Conservation (phyloP, 768 basidiomycete genomes). For the Russula dissimulans region DNA sequence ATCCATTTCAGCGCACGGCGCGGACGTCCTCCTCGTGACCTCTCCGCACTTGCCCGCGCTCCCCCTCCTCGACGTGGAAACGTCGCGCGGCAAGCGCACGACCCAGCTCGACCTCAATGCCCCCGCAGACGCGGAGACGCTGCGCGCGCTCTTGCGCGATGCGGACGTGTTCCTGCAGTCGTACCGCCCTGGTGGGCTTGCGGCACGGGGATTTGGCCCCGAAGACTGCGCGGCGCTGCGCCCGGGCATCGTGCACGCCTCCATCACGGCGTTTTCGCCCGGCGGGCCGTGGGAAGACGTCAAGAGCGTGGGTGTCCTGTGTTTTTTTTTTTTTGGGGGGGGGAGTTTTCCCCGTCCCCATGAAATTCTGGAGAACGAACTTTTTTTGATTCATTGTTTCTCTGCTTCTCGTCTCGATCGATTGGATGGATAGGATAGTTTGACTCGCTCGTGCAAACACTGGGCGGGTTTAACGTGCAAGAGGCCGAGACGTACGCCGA, state of each 20-base stretch:
- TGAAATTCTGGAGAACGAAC: background rate
- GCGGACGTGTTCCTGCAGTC: conserved; percentile 55
- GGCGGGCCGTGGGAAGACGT: conserved; percentile 47
- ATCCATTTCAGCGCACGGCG: conserved; percentile 38
- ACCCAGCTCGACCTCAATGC: conserved; percentile 46
- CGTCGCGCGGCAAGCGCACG: conserved; percentile 54
- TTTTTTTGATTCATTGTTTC: too few species aligned
- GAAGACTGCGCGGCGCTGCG: conserved; percentile 30
- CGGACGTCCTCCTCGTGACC: conserved; percentile 47
- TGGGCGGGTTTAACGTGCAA: conserved; percentile 48
- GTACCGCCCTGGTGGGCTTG: conserved; percentile 46
- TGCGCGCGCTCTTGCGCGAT: conserved; percentile 31
- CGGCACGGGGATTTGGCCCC: conserved; percentile 39
- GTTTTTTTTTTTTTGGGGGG: too few species aligned
- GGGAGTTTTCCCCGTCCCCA: too few species aligned
- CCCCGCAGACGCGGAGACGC: conserved; percentile 25
- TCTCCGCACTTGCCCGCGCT: conserved; percentile 45
- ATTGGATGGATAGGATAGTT: conserved; percentile 32
- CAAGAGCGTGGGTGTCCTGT: conserved; percentile 34
- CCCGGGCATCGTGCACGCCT: conserved; percentile 47
- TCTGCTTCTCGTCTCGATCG: too few species aligned
- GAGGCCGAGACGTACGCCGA: conserved; percentile 41
- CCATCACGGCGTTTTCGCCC: conserved; percentile 47
- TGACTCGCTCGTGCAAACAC: conserved; percentile 56
- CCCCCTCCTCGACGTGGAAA: conserved; percentile 45